Evolutionary conservation across 1,284 basidiomycete species (phyloP).

Genomic region (Gomphus sp.): DNA sequence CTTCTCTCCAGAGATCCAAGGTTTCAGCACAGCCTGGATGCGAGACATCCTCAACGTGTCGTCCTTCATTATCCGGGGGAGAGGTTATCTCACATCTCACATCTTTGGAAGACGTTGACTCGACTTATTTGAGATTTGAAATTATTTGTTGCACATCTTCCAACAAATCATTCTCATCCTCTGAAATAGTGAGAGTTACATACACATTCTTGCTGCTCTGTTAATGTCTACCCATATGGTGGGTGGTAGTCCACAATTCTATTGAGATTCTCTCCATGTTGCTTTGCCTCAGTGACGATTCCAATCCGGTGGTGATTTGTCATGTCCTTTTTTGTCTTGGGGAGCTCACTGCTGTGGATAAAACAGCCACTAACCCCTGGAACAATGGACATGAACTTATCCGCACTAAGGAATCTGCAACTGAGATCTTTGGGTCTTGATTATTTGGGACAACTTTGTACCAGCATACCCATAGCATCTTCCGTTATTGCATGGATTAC

Average conservation of each 20-base stretch:
- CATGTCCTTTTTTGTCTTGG: background rate
- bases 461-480: too few relatives aligned
- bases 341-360: constrained; percentile 31
- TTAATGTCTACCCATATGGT: background rate
- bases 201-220: background rate
- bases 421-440: constrained; percentile 45
- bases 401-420: constrained; percentile 39
- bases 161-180: background rate
- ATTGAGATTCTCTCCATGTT: background rate
- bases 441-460: constrained; percentile 49
- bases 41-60: too few relatives aligned
- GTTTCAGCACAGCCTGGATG: too few relatives aligned
- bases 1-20: too few relatives aligned
- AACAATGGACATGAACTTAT: constrained; percentile 44
- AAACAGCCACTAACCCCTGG: constrained; percentile 44
- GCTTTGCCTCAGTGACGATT: too few relatives aligned
- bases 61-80: constrained; percentile 50
- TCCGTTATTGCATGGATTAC: too few relatives aligned
- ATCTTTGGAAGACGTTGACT: constrained; percentile 47
- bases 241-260: background rate
- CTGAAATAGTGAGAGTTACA: constrained; percentile 22
- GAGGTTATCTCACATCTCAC: constrained; percentile 52
- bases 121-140: constrained; percentile 52
- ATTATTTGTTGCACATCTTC: background rate
- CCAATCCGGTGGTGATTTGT: too few relatives aligned